These are phyloP conservation scores for Secale cereale DNA, from an alignment of 176 grass and related monocot genomes.

Conservation along the genomic window DNA sequence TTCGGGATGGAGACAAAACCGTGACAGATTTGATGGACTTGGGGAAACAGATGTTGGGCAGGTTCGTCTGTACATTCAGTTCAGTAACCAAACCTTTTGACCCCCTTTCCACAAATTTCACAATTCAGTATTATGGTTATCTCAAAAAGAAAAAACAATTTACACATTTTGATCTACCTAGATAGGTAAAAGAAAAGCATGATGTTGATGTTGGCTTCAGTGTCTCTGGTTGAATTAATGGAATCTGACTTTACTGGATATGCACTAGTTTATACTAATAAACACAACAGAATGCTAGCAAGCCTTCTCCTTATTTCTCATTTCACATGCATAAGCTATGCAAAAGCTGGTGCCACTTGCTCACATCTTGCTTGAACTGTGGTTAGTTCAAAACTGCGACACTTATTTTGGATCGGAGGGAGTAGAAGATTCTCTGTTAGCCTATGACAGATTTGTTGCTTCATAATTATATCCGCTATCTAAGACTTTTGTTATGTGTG, in stretches of 20 bases:
- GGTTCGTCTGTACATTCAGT: slow-evolving; percentile 36
- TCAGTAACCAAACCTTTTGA: not conserved
- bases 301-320: not conserved
- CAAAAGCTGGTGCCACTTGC: not conserved
- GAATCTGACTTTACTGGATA: not conserved
- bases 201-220: not conserved
- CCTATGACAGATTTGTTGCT: not conserved
- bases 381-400: too few relatives aligned
- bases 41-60: slow-evolving; percentile 75
- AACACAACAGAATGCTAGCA: not conserved
- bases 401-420: too few relatives aligned
- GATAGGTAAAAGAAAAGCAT: not conserved
- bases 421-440: not conserved
- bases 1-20: slow-evolving; percentile 76
- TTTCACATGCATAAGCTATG: not conserved
- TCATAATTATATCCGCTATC: not conserved
- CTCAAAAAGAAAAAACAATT: not conserved
- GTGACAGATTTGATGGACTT: slow-evolving; percentile 81
- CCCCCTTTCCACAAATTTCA: not conserved
- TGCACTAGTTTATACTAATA: not conserved
- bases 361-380: not conserved
- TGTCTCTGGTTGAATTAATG: not conserved
- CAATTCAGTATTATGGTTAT: not conserved
- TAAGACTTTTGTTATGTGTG: not conserved
- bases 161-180: not conserved